Evolutionary conservation across 352 stramenopile species (phyloP), one percentile per base, ranked within the genome.

Genomic region (Globisporangium rhizosaccharum): DNA sequence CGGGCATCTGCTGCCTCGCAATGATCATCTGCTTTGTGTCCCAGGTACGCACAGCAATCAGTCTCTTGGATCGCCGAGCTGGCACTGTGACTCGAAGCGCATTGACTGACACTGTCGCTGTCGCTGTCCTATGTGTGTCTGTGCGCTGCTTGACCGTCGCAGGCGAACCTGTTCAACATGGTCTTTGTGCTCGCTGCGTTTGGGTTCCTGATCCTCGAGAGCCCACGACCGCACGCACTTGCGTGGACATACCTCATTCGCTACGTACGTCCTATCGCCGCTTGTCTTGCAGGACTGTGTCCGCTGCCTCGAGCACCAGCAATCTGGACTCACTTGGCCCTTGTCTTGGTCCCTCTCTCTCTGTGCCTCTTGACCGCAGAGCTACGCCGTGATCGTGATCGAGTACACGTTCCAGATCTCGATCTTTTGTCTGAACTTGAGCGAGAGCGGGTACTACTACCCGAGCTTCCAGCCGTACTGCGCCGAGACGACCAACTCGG

Each of bases 151-250:
- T 56, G 39, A 42, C 12, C n/a, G 15, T 10, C 7, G 2, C 52
- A 94, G 80, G 84, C 79, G 12, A 84, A 96, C 52, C 49, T 90
- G 18, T 61, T 96, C 30, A 96, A 94, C 51, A 77, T 93, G 62
- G 64, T 91, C 11, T 88, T 87, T 56, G 82, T 92, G 18, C 47
- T 90, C 6, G 66, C 68, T 46, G 76, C 72, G 15, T 96, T 96
- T 49, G 65, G 68, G 8, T 87, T 90, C 62, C 62, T 94, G 33
- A 67, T 85, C 7, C 62, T 92, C 36, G 86, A 96, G 52, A 91
- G 81, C 30, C 86, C 86, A 56, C 75, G 83, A 25, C 84, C 86
- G 1, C 69, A 71, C n/a, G 67, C 82, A 23, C 52, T 64, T 7
- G 66, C 76, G 3, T 96, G 86, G 86, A 75, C 82, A 18, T 73